Percentiles rank a stretch among this genome's conserved stretches.
These are phyloP conservation scores for Cyclocybe cylindracea DNA, from an alignment of 768 basidiomycete genomes.

Conservation along the genomic window DNA sequence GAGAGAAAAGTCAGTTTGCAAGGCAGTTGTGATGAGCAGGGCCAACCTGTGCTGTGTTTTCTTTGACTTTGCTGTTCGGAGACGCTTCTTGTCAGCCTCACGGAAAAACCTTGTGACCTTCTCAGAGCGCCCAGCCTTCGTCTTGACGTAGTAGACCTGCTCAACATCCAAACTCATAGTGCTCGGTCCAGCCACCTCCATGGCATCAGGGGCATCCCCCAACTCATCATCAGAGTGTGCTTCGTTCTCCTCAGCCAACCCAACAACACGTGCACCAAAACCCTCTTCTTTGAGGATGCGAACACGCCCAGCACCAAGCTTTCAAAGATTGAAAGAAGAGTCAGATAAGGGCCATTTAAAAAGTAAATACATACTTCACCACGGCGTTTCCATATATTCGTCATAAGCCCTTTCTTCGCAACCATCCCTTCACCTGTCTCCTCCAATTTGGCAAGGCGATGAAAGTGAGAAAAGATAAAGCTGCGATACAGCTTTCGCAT, in stretches of 20 bases:
- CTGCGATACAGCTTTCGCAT: conserved; percentile 16
- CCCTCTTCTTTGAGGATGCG: neutral
- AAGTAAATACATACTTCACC: neutral
- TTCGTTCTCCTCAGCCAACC: neutral
- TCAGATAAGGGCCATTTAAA: neutral
- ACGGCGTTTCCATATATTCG: neutral
- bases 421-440: conserved; percentile 11
- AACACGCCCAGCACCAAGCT: neutral
- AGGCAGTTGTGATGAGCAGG: neutral
- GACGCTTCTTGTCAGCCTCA: neutral
- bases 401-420: conserved; percentile 1
- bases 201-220: neutral
- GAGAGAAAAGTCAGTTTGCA: neutral
- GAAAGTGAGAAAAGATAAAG: conserved; percentile 17
- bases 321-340: neutral
- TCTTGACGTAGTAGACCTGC: neutral
- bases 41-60: neutral
- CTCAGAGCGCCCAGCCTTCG: neutral
- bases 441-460: conserved; percentile 8
- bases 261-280: neutral
- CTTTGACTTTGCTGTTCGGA: neutral
- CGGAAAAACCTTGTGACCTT: conserved; percentile 2
- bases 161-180: too few relatives aligned
- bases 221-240: conserved; percentile 7
- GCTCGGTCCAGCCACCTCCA: too few relatives aligned